Percentiles rank a stretch among this genome's conserved stretches.
These are phyloP conservation scores for Brasilioporus rufonigricans DNA, from an alignment of 768 basidiomycete genomes.

Conservation along the genomic window DNA sequence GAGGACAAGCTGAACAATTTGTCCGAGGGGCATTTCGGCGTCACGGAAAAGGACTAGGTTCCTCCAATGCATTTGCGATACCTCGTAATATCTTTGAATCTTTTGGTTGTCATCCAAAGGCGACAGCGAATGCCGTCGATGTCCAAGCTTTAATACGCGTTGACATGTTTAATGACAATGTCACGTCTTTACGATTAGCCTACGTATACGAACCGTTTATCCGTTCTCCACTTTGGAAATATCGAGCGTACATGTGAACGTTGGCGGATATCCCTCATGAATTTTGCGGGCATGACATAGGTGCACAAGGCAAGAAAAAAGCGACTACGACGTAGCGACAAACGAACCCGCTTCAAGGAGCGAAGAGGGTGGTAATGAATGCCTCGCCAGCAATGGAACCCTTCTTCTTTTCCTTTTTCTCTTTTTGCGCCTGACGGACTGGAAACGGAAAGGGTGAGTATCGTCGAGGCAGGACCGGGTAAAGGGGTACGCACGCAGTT, in stretches of 20 bases:
- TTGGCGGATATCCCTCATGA: not conserved
- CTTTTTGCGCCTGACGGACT: slow-evolving; percentile 75
- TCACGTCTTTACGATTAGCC: too few relatives aligned
- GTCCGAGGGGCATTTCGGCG: slow-evolving; percentile 34
- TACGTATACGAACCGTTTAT: too few relatives aligned
- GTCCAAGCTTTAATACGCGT: too few relatives aligned
- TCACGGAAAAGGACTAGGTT: not conserved
- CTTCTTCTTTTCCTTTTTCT: slow-evolving; percentile 55
- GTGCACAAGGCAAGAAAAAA: slow-evolving; percentile 13
- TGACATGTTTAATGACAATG: too few relatives aligned
- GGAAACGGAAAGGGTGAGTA: slow-evolving; percentile 10
- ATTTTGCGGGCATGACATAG: slow-evolving; percentile 19
- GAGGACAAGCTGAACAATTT: slow-evolving; percentile 66
- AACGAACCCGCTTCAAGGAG: slow-evolving; percentile 56
- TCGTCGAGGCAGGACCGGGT: not conserved
- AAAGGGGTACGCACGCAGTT: slow-evolving; percentile 67
- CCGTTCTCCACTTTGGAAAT: too few relatives aligned
- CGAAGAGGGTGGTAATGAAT: slow-evolving; percentile 82
- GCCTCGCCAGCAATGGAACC: slow-evolving; percentile 72
- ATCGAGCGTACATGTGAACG: too few relatives aligned
- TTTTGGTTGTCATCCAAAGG: too few relatives aligned
- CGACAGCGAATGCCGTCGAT: too few relatives aligned
- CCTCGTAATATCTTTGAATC: too few relatives aligned
- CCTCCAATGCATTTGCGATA: not conserved
- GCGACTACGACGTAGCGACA: too few relatives aligned